Evolutionary conservation across 352 stramenopile genomes (phyloP), one percentile per base, ranked within the genome.

Genomic region (Globisporangium iwayamae): DNA sequence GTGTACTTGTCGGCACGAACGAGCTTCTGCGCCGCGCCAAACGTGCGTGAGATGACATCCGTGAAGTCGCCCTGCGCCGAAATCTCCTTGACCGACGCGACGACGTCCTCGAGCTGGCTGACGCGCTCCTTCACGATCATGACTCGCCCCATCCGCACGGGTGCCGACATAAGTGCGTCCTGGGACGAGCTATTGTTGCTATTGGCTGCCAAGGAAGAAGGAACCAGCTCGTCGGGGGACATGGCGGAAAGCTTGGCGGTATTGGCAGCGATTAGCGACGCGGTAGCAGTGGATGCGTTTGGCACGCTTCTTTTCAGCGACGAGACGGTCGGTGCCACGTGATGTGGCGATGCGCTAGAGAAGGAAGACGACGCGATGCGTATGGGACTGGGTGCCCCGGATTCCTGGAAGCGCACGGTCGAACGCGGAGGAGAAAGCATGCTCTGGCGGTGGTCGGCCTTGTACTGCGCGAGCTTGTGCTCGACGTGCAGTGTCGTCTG

Each of bases 1-100:
- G 79, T 85, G 71, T 87, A 87, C 62, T 84, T 88, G 63, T 88
- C 76, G 3, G 79, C 79, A 14, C 68, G 68, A 5, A 91, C 79
- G 39, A 91, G 69, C 56, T 85, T 85, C 32, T 79, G 59, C 6
- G 74, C 74, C 0, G 81, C 79, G 3, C 68, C 74, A 2, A 91
- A 48, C 9, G 75, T 88, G 39, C 78, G 72, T 46, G 78, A 68
- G 16, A 89, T 74, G 9, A 89, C 76, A 47, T 83, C 78, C 4
- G 81, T 61, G 45, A 87, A 87, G 63, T 81, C 78, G 41, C 75
- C 79, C 38, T 86, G 79, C 0, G 79, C 73, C 6, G 77, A 89
- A 46, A 89, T 78, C 47, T 87, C 80, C 43, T 84, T 85, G 0
- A 83, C 78, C 3, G 75, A 70, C 25, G 74, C 65, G 67, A 85